phyloP scores from a whole-genome alignment of 163 green algal genomes.

The Trebouxia gelatinosa region DNA sequence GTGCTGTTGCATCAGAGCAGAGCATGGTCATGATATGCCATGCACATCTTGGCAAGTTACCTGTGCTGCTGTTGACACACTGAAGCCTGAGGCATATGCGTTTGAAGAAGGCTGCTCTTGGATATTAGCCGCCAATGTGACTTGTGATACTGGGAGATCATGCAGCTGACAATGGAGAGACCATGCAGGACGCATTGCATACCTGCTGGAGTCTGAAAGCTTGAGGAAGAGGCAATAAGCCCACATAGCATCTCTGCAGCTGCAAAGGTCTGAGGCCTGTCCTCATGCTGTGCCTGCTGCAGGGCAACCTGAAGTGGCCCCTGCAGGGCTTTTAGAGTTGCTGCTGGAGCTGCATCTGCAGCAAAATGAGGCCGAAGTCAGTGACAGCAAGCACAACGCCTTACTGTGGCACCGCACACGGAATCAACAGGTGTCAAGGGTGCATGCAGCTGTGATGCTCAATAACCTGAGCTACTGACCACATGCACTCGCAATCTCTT shows the following conservation, averaged over 20 bases:
- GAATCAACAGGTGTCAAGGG: background rate
- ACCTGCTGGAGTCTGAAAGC: background rate
- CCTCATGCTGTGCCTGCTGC: slow-evolving; percentile 37
- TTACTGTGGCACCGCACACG: background rate
- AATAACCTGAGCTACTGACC: too few relatives aligned
- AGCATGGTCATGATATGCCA: too few relatives aligned
- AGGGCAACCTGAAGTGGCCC: slow-evolving; percentile 47
- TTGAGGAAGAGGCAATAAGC: slow-evolving; percentile 53
- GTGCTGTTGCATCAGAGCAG: too few relatives aligned
- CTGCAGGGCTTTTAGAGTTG: slow-evolving; percentile 29
- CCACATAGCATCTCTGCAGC: slow-evolving; percentile 67
- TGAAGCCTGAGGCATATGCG: too few relatives aligned
- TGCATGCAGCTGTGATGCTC: too few relatives aligned
- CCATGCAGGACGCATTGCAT: background rate
- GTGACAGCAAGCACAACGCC: background rate
- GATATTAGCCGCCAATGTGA: too few relatives aligned
- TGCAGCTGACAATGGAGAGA: background rate
- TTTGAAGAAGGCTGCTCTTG: background rate
- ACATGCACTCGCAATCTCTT: too few relatives aligned
- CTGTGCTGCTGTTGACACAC: too few relatives aligned
- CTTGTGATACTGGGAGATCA: background rate
- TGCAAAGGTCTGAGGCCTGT: slow-evolving; percentile 45
- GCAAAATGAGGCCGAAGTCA: too few relatives aligned
- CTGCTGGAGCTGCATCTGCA: slow-evolving; percentile 31
- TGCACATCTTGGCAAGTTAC: too few relatives aligned